Base-by-base conservation (phyloP, 1,139 yeast species). In the Zygosaccharomyces sapae region DNA sequence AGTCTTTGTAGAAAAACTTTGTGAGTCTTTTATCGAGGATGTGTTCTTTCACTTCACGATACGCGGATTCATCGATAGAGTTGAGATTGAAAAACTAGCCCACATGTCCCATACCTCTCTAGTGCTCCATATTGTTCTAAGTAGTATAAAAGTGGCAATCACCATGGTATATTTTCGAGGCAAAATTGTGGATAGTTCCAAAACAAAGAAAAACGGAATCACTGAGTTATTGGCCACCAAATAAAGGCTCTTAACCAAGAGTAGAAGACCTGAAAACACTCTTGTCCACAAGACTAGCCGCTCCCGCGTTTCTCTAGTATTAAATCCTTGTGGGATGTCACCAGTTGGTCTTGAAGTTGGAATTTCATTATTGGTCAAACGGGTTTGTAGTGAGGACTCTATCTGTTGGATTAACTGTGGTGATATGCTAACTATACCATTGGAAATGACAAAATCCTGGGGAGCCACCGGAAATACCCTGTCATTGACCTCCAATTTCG, bases 71-170 rank as follows among this genome's bases (percentile, higher is more conserved):
- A 41, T 46, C 47, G 30, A 58, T 46, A 8, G 41, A 54, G 41
- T 53, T 44, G 8, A 49, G 41, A 24, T 50, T 49, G n/a, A 57
- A 46, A 42, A 56, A 13, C 55, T 59, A n/a, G 51, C 42, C 67
- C 66, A 63, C 41, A 57, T 46, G 19, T 49, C 56, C 53, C 55
- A 52, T 8, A 63, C 55, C 18, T 58, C 64, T 3, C 51, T 45
- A 2, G 59, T 55, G n/a, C 52, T 51, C 55, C 58, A 51, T 7
- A 59, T 25, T 2, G 59, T 51, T 33, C 58, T 53, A 3, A 53
- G 20, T 5, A 60, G 18, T 20, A 57, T 50, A 20, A 54, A 34
- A 1, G 52, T 29, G 2, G 52, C 45, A 9, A 58, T 43, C 8
- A 52, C 19, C 8, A 56, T 30, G 25, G 55, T 52, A 31, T 53